Conservation (phyloP, 495 filamentous ascomycete genomes). For the Talaromyces stipitatus region DNA sequence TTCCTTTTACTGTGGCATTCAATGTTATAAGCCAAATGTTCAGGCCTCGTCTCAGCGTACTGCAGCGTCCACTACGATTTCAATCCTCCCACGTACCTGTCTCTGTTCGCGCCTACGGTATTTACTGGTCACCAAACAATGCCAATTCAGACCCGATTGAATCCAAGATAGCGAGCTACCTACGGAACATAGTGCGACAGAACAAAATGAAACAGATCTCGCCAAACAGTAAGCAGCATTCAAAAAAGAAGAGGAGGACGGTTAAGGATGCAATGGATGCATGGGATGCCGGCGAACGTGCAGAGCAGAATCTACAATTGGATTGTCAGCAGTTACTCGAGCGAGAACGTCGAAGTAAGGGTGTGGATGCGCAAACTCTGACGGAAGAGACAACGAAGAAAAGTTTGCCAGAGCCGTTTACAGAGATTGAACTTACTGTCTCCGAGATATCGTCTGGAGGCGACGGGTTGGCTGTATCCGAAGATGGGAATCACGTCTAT, state of each 20-base stretch:
- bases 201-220: not conserved
- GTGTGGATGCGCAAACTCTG: constrained; percentile 14
- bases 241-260: not conserved
- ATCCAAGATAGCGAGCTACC: not conserved
- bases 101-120: not conserved
- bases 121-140: not conserved
- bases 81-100: not conserved
- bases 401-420: constrained; percentile 56
- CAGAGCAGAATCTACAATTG: constrained; percentile 65
- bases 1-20: not conserved
- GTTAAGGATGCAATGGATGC: not conserved
- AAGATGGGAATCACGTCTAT: constrained; percentile 64
- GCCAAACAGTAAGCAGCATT: not conserved
- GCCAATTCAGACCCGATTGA: not conserved
- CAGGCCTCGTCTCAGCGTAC: not conserved
- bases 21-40: not conserved
- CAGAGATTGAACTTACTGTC: constrained; percentile 73
- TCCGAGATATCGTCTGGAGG: constrained; percentile 78
- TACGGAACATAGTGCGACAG: not conserved
- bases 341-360: constrained; percentile 32
- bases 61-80: not conserved
- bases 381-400: constrained; percentile 11
- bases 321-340: constrained; percentile 62
- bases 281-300: constrained; percentile 20
- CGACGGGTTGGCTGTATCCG: constrained; percentile 67